Evolutionary conservation across 495 filamentous ascomycete genomes (phyloP).

Genomic region (Aspergillus hancockii): DNA sequence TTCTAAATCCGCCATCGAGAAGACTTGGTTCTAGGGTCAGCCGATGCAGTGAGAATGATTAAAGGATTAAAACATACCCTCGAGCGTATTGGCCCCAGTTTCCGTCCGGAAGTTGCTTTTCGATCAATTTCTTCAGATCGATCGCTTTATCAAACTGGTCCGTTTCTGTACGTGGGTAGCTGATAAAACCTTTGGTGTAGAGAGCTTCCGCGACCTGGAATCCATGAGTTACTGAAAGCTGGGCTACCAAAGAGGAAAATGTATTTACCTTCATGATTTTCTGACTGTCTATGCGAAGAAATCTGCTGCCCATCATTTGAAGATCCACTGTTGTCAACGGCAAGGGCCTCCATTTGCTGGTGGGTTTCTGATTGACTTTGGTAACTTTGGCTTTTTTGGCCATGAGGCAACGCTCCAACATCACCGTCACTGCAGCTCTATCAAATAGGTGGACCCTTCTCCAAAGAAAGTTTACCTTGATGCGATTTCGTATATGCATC

Average conservation of each 20-base stretch:
- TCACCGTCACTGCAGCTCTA: constrained; percentile 72
- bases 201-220: constrained; percentile 73
- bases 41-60: neutral
- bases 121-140: constrained; percentile 74
- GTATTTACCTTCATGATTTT: constrained; percentile 73
- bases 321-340: constrained; percentile 96
- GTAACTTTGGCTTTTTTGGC: constrained; percentile 78
- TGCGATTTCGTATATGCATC: constrained; percentile 71
- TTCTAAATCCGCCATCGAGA: constrained; percentile 74
- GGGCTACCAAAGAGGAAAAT: neutral
- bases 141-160: constrained; percentile 94
- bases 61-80: constrained; percentile 33
- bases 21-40: constrained; percentile 47
- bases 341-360: constrained; percentile 90
- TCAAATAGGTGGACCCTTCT: constrained; percentile 83
- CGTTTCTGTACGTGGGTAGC: constrained; percentile 95
- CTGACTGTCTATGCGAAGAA: constrained; percentile 82
- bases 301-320: constrained; percentile 92
- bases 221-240: constrained; percentile 13
- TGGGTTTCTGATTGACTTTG: constrained; percentile 85
- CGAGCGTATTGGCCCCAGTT: constrained; percentile 84
- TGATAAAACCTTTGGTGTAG: constrained; percentile 94
- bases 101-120: constrained; percentile 76
- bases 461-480: constrained; percentile 86
- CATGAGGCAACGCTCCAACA: constrained; percentile 80